A percentile compares a stretch with the other conserved stretches of the same genome.
Conservation (phyloP, 2,329 filamentous ascomycete genomes). For the Hirsutella minnesotensis region DNA sequence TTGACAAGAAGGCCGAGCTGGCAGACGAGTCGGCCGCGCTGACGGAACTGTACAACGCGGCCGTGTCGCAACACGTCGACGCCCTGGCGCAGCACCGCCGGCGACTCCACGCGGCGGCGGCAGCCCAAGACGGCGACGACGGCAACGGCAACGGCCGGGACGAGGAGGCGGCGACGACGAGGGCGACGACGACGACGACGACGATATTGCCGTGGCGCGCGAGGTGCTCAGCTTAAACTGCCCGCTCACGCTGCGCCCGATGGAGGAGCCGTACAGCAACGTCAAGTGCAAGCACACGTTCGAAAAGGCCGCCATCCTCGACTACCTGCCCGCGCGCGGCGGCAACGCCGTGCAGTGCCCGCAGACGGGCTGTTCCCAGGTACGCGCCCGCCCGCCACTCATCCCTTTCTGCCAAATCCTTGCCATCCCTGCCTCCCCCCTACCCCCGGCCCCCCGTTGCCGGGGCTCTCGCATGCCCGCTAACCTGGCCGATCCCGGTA, state of each 20-base stretch:
- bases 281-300: conserved; percentile 60
- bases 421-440: neutral
- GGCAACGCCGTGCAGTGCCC: conserved; percentile 43
- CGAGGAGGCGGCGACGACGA: conserved; percentile 5
- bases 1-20: conserved; percentile 37
- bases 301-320: conserved; percentile 51
- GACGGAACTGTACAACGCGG: conserved; percentile 18
- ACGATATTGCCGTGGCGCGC: conserved; percentile 56
- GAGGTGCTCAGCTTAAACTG: conserved; percentile 57
- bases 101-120: neutral
- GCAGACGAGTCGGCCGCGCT: conserved; percentile 35
- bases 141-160: conserved; percentile 2
- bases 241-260: conserved; percentile 52
- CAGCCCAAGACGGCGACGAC: conserved; percentile 4
- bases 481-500: conserved; percentile 11
- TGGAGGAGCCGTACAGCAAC: conserved; percentile 56
- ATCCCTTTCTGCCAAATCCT: neutral
- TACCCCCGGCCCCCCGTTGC: too few relatives aligned
- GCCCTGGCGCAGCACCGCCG: conserved; percentile 2
- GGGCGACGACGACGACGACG: conserved; percentile 42
- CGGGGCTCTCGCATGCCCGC: neutral
- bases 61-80: conserved; percentile 4
- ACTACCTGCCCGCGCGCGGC: conserved; percentile 33
- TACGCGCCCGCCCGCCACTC: conserved; percentile 21
- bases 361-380: conserved; percentile 50